Conservation (phyloP, 495 filamentous ascomycete genomes). For the Diplogelasinospora grovesii region DNA sequence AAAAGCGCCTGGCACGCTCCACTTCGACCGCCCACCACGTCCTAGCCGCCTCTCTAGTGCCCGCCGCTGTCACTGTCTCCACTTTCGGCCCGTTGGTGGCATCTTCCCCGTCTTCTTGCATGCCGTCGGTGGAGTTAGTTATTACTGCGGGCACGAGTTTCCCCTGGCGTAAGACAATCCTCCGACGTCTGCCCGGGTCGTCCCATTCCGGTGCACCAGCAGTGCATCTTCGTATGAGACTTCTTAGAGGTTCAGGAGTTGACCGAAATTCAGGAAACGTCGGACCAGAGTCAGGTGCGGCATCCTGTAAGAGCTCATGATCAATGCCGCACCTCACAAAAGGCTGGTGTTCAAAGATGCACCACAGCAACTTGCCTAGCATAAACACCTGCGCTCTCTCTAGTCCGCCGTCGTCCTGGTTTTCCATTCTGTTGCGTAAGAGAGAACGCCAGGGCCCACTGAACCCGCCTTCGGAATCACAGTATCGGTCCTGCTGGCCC, state of each 20-base stretch:
- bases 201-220: conserved; percentile 21
- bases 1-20: conserved; percentile 2
- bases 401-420: not conserved
- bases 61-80: not conserved
- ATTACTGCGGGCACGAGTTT: conserved; percentile 7
- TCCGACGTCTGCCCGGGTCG: not conserved
- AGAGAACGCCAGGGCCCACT: conserved; percentile 17
- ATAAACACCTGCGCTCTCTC: conserved; percentile 29
- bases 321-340: conserved; percentile 20
- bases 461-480: conserved; percentile 17
- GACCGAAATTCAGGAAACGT: conserved; percentile 21
- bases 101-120: no score
- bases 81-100: no score
- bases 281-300: not conserved
- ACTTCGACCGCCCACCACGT: conserved; percentile 9
- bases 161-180: conserved; percentile 6
- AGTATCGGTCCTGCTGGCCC: conserved; percentile 11
- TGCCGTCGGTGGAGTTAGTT: not conserved
- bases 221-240: conserved; percentile 22
- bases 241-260: conserved; percentile 11
- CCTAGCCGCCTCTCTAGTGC: conserved; percentile 2
- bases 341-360: conserved; percentile 25
- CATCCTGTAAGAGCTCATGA: conserved; percentile 16
- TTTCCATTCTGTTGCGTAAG: not conserved
- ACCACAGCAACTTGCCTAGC: conserved; percentile 34